Base-by-base conservation (phyloP, 352 stramenopile genomes). In the Phytophthora syringae region DNA sequence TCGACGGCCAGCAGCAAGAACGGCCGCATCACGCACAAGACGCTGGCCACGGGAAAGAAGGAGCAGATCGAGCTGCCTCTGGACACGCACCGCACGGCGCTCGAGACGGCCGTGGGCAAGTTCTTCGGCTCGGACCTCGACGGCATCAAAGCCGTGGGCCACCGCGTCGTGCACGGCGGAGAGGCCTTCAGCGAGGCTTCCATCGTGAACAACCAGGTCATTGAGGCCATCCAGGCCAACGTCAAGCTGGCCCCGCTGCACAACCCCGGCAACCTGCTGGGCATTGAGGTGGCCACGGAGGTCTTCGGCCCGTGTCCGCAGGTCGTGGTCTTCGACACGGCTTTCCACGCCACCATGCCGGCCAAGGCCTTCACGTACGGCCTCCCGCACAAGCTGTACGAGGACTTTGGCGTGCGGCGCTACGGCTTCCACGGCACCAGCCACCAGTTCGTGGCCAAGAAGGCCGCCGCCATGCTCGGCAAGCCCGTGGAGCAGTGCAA, bases 341-440 rank as follows among this genome's bases (percentile, higher is more conserved):
- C 89, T 13, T 97, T 95, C 79, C 91, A 97, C 64, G 73, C 80
- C 51, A 93, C 86, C 9, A 93, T 97, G 82, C 77, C 82, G 30
- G 70, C 88, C 43, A 80, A 90, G 51, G 84, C 91, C 21, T 97
- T 74, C 64, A 79, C 77, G 16, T 97, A 97, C 63, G 87, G 83
- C 2, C 61, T 97, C 39, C 91, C 91, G 5, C 83, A 88, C 62
- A 73, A 79, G 25, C 80, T 97, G 6, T 94, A 94, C 68, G 61
- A 93, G 40, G 59, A 95, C 53, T 84, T 90, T 52, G 81, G 84
- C 27, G 85, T 97, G 61, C 86, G 91, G 45, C 87, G 88, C 57
- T 97, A 97, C 69, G 91, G 91, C 27, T 97, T 97, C 72, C 91
- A 97, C 68, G 91, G 91, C 40, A 97, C 91, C 18, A 94, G 81